phyloP scores from a whole-genome alignment of 2,329 filamentous ascomycete genomes.

The Penicillium occitanis region DNA sequence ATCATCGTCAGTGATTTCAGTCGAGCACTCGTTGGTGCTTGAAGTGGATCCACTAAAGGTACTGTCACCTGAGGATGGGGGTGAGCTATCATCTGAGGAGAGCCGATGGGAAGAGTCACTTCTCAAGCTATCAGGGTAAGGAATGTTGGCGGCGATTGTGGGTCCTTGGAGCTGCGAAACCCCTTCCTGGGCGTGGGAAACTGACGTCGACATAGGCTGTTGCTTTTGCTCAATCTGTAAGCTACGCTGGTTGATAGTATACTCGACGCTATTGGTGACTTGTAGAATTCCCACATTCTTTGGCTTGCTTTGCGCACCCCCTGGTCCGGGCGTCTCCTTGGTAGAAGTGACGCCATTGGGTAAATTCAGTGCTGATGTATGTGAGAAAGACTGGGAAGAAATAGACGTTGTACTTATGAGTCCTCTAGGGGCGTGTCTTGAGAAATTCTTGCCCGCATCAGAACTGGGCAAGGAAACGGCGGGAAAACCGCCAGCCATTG shows the following conservation, averaged over 20 bases:
- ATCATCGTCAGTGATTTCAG: conserved; percentile 34
- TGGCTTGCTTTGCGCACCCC: conserved; percentile 33
- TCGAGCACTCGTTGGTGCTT: conserved; percentile 21
- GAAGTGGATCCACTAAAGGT: conserved; percentile 29
- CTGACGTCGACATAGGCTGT: conserved; percentile 28
- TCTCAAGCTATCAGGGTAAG: conserved; percentile 31
- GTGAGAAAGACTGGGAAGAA: conserved; percentile 25
- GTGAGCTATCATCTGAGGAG: conserved; percentile 30
- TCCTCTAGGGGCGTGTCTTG: conserved; percentile 6
- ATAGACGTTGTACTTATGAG: conserved; percentile 10
- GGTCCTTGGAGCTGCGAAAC: conserved; percentile 34
- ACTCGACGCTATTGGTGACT: conserved; percentile 38
- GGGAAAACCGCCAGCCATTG: conserved; percentile 12
- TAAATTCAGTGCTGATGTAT: conserved; percentile 28
- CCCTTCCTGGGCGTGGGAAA: conserved; percentile 34
- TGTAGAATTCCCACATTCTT: conserved; percentile 42
- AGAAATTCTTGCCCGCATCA: conserved; percentile 13
- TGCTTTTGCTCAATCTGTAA: conserved; percentile 21
- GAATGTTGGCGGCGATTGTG: conserved; percentile 39
- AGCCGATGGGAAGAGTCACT: conserved; percentile 26
- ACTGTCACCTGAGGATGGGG: conserved; percentile 30
- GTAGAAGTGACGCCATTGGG: conserved; percentile 29
- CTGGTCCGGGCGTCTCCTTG: conserved; percentile 26
- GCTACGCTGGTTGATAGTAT: conserved; percentile 31
- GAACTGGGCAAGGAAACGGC: conserved; percentile 1